Base-by-base conservation (phyloP, 2,329 filamentous ascomycete genomes). In the Blumeria hordei region DNA sequence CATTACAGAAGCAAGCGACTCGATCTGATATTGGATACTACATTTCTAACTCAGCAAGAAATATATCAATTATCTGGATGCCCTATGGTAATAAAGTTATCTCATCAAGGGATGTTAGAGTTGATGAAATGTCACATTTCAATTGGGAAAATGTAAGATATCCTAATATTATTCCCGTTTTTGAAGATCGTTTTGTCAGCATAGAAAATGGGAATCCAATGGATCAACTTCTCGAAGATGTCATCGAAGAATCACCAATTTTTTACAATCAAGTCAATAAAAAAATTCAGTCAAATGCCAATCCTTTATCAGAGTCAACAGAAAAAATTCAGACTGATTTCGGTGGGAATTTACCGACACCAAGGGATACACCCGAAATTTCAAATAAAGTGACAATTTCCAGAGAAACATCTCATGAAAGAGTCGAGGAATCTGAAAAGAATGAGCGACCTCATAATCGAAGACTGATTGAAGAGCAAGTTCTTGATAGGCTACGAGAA, bases 11-110 rank as follows among this genome's bases (percentile, higher is more conserved):
- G 21, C 45, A 50, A 50, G 45, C 6, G 21, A 50, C 16, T 50
- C 21, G 11, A 50, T 50, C 45, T 32, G n/a, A 50, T 11, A 50
- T 50, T 33, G 45, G 21, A 50, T 50, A 50, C 45, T 50, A 50
- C 1, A 28, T 28, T 32, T 50, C 45, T 28, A 50, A 33, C n/a
- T 50, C 45, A 50, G 45, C 45, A 50, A 21, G 45, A n/a, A 50
- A 50, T 3, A 50, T 50, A 50, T 50, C 45, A 50, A 50, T 50
- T 50, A 32, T 50, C n/a, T 50, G 45, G 45, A 50, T 50, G n/a
- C 45, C 45, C 21, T 32, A 50, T 33, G 45, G 45, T 7, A 50
- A 50, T 50, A 50, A 50, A 50, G 45, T 50, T 28, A 50, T 50
- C 3, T 50, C 16, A 21, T 50, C 45, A 33, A 50, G 45, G 7